These are phyloP conservation scores for Trypanosoma caninum DNA, from an alignment of 208 protist genomes.

Conservation along the genomic window DNA sequence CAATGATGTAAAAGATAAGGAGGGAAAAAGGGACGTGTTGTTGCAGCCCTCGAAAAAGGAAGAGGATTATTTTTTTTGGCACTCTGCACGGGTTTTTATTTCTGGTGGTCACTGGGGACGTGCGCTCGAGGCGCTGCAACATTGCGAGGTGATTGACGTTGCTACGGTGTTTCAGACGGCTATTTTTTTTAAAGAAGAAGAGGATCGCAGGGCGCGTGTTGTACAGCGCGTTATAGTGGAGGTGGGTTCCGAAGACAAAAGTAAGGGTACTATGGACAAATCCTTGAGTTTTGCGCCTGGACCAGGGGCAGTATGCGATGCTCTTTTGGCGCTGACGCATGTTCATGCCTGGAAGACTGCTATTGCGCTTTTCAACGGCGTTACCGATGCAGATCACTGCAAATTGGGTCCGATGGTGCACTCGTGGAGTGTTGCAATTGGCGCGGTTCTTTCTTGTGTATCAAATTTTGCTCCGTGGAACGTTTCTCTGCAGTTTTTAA, in stretches of 20 bases:
- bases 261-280: neutral
- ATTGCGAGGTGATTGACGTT: neutral
- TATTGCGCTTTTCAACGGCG: slow-evolving; percentile 10
- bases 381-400: neutral
- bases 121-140: slow-evolving; percentile 18
- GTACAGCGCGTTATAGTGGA: slow-evolving; percentile 16
- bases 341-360: slow-evolving; percentile 19
- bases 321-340: slow-evolving; percentile 10
- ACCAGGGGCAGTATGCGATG: slow-evolving; percentile 1
- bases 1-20: neutral
- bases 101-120: slow-evolving; percentile 5
- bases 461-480: slow-evolving; percentile 17
- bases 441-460: slow-evolving; percentile 23
- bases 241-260: neutral
- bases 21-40: neutral
- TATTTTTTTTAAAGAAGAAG: slow-evolving; percentile 14
- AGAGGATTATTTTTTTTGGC: slow-evolving; percentile 3
- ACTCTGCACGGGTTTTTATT: slow-evolving; percentile 12
- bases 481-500: slow-evolving; percentile 7
- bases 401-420: neutral
- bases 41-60: neutral
- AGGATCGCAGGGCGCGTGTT: neutral
- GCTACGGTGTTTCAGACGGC: slow-evolving; percentile 8
- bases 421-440: neutral
- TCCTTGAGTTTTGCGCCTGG: neutral